Evolutionary conservation across 441 rosid species (phyloP), one percentile per base, ranked within the genome.

Genomic region (Croton setiger): DNA sequence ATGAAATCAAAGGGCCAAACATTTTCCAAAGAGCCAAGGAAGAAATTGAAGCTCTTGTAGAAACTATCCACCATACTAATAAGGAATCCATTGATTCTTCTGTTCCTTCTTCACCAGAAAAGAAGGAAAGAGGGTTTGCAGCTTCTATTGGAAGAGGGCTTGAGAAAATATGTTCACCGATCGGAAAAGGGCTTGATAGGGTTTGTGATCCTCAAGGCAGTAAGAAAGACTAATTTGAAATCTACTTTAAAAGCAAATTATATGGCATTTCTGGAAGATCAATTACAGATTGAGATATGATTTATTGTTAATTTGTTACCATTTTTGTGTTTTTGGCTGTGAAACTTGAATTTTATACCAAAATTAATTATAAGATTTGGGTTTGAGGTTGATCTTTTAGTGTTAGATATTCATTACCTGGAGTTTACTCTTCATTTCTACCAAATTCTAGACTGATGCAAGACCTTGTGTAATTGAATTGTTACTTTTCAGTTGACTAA

Each of bases 1-100:
- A 76, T n/a, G 85, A 88, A 72, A 85, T 87, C 31, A 89, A 81
- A 81, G 92, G 81, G 2, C 93, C 97, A 33, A 86, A 71, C 76
- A 68, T 88, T 35, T 82, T 88, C 2, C 79, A 83, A 70, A 73
- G 92, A 77, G 87, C 81, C 0, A 87, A 84, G 72, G 94, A 88
- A 70, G 94, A 87, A 76, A 43, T 86, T 1, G 90, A 86, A 4
- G 92, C 97, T 12, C 72, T 87, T 27, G 67, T 83, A 7, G 85
- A 77, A 2, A 48, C 86, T 20, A 79, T 90, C 54, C 87, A 82
- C 59, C 79, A 62, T 33, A 77, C 60, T 35, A 79, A 82, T 80
- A 79, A 76, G 8, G 82, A 80, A 65, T 39, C 68, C 0, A 70
- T 47, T 14, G 52, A 66, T 41, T 49, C 49, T 41, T 49, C 49